Percentiles rank a stretch among this genome's conserved stretches.
phyloP scores from a whole-genome alignment of 2,329 filamentous ascomycete genomes.

The Paramyrothecium roridum region DNA sequence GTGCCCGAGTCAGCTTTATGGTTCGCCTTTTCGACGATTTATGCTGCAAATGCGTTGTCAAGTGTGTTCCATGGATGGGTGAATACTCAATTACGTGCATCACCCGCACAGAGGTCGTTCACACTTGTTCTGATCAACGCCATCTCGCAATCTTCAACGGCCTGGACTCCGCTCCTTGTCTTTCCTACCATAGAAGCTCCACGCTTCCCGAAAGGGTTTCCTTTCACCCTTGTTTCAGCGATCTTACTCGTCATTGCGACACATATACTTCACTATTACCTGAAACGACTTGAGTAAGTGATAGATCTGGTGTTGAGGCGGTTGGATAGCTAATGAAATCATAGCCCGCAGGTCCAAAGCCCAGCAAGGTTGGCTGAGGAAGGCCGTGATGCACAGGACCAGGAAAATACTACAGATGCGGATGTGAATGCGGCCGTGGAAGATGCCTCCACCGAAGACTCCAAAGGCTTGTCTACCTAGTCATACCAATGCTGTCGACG shows the following conservation, averaged over 20 bases:
- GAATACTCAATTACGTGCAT: constrained; percentile 3
- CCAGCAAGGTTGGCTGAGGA: too few species aligned
- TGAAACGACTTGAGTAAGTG: not conserved
- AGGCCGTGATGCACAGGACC: too few species aligned
- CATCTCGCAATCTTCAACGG: constrained; percentile 18
- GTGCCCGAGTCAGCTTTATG: constrained; percentile 13
- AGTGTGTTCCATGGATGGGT: constrained; percentile 14
- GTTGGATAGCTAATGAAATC: too few species aligned
- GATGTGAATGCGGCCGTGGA: too few species aligned
- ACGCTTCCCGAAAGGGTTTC: constrained; percentile 21
- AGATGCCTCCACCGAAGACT: too few species aligned
- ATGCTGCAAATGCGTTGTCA: constrained; percentile 11
- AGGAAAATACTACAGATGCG: too few species aligned
- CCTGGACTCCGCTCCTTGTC: constrained; percentile 28
- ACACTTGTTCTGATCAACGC: constrained; percentile 36
- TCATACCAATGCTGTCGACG: too few species aligned
- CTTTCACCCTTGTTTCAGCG: constrained; percentile 10
- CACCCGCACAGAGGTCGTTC: constrained; percentile 10
- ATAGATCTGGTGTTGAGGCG: too few species aligned
- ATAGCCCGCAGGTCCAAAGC: too few species aligned
- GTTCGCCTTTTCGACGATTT: constrained; percentile 13
- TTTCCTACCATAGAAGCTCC: constrained; percentile 26
- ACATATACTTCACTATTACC: constrained; percentile 5
- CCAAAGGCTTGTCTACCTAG: too few species aligned
- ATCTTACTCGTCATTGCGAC: constrained; percentile 9